Percentiles rank a stretch among this genome's conserved stretches.
Conservation (phyloP, 306 rosid species). For the Castanea mollissima region DNA sequence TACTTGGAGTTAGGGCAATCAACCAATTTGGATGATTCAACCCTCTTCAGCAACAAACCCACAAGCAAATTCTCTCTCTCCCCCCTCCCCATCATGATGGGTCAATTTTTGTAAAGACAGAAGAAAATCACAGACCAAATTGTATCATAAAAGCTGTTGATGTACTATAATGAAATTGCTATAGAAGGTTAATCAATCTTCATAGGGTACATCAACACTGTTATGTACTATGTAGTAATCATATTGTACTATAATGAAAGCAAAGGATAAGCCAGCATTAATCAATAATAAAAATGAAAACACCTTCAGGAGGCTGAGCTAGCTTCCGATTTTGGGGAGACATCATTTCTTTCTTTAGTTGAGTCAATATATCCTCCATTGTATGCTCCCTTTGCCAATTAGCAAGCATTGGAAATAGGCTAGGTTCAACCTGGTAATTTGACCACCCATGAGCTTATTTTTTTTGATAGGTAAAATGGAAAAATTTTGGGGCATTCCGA, state of each 20-base stretch:
- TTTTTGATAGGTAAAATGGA: not conserved
- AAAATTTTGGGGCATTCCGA: no score
- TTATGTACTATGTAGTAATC: no score
- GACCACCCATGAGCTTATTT: slow-evolving; percentile 30
- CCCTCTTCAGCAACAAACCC: not conserved
- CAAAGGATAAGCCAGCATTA: not conserved
- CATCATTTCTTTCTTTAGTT: slow-evolving; percentile 92
- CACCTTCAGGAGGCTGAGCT: slow-evolving; percentile 94
- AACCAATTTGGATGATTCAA: not conserved
- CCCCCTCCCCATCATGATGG: not conserved
- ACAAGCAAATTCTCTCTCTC: not conserved
- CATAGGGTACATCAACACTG: no score
- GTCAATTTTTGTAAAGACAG: not conserved
- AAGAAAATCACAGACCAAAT: slow-evolving; percentile 4
- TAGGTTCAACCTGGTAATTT: slow-evolving; percentile 79
- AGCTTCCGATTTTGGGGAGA: slow-evolving; percentile 94
- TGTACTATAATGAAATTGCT: not conserved
- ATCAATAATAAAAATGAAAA: slow-evolving; percentile 17
- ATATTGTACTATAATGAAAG: not conserved
- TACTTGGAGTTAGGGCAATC: not conserved
- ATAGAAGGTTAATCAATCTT: not conserved
- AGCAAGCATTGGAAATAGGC: slow-evolving; percentile 88
- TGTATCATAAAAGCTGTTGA: not conserved
- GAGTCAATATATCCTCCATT: slow-evolving; percentile 87
- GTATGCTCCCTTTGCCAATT: slow-evolving; percentile 90